Base-by-base conservation (phyloP, 148 eudicot species). In the Limonium bicolor region DNA sequence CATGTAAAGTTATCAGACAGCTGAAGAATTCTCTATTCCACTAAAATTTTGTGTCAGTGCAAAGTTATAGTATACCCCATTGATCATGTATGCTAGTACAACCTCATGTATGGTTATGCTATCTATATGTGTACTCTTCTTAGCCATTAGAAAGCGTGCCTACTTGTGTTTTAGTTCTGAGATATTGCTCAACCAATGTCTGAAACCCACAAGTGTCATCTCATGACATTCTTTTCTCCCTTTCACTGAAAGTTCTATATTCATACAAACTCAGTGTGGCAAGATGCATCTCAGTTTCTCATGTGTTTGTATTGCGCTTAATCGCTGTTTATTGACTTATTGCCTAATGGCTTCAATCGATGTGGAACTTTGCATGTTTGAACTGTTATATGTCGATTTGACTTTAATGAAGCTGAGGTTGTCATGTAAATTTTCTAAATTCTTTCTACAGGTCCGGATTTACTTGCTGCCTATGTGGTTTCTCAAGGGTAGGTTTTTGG, bases 381-480 rank as follows among this genome's bases (percentile, higher is more conserved):
- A 36, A 15, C 19, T 28, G 22, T 47, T 6, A 20, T 26, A 19
- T 19, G 6, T 8, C n/a, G n/a, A n/a, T n/a, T 34, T 11, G 27
- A 7, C 28, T 27, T 43, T 23, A 27, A 6, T 57, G 24, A 23
- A 22, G 16, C 6, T 41, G 0, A 1, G 10, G 21, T 7, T 12
- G 17, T 43, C 5, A 2, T 20, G 14, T 35, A 24, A 33, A 45
- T 20, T 36, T 22, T 3, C 9, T 55, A 54, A 11, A 36, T 50
- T 12, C 49, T 12, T 37, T 53, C 14, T 38, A 50, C 95, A 88
- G 92, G 61, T 84, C 50, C 94, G 77, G 37, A 33, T 64, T 55
- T 32, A 43, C 62, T 73, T 88, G 35, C 65, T 88, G 51, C 92
- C 97, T 10, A 63, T 77, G 48, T 74, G 92, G 84, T 88, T 72